Base-by-base conservation (phyloP, 352 stramenopile species). In the Globisporangium cylindrosporum region DNA sequence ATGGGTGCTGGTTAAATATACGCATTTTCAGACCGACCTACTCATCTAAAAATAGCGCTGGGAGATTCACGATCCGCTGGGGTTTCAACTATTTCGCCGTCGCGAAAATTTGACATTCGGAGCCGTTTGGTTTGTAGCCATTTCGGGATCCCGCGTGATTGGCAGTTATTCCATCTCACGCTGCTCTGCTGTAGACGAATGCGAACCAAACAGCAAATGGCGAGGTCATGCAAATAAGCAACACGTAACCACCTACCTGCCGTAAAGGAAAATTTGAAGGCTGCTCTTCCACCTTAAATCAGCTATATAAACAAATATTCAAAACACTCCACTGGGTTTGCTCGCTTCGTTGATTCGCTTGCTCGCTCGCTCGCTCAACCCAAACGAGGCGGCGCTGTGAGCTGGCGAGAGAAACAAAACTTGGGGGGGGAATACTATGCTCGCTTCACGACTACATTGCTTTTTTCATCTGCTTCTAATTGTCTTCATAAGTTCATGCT, bases 241-340 rank as follows among this genome's bases (percentile, higher is more conserved):
- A 46, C 4, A 46, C 14, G 12, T 12, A 46, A 46, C 38, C 38
- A 46, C 38, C 36, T 43, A 18, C 12, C 38, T 20, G 25, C 14
- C 12, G 10, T 20, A n/a, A 58, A 3, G 53, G 53, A 24, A 38
- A 41, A 38, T 27, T 18, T 46, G 38, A 49, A 49, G 36, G 22
- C 25, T 46, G 38, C 38, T 46, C 15, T 46, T 46, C 38, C 59
- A 32, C 43, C 56, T 22, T 20, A 65, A 60, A 60, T 65, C 49
- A 53, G 67, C 78, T 81, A 73, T 75, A 72, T 76, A 79, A 81
- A 79, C 69, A 69, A 73, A 78, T 78, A 79, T 81, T 81, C 70
- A 81, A 77, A 81, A 79, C 74, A 75, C 57, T 76, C 77, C 73
- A 62, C 54, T 62, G 57, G 58, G 38, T 46, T 41, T 46, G 38